Conservation (phyloP, 345 rosid species). For the Abelmoschus esculentus region DNA sequence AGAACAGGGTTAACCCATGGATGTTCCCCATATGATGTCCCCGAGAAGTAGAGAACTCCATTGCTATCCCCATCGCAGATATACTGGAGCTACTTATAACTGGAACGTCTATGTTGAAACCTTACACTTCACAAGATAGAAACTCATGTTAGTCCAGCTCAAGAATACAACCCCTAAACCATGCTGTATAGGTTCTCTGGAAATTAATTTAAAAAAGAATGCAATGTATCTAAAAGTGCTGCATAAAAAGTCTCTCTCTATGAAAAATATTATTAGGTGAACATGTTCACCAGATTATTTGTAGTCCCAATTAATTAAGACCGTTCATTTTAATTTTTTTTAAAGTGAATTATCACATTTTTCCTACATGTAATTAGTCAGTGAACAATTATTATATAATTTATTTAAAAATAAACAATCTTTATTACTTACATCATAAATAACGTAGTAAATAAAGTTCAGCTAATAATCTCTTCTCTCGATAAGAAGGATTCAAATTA, state of each 20-base stretch:
- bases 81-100: constrained; percentile 92
- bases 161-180: background rate
- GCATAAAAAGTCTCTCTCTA: background rate
- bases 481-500: background rate
- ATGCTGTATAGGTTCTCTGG: background rate
- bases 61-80: constrained; percentile 95
- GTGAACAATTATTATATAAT: too few relatives aligned
- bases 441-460: too few relatives aligned
- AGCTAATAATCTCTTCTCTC: too few relatives aligned
- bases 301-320: too few relatives aligned
- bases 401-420: too few relatives aligned
- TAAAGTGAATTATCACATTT: too few relatives aligned
- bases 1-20: constrained; percentile 96
- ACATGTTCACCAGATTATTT: too few relatives aligned
- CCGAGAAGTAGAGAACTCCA: constrained; percentile 83
- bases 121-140: constrained; percentile 32
- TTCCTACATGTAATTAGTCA: too few relatives aligned
- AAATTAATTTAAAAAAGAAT: background rate
- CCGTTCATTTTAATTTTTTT: too few relatives aligned
- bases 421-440: too few relatives aligned
- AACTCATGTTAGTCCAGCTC: background rate
- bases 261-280: too few relatives aligned
- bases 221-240: background rate
- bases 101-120: constrained; percentile 75
- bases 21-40: constrained; percentile 87